Conservation (phyloP, 106 monocot species). For the Triglochin maritima region DNA sequence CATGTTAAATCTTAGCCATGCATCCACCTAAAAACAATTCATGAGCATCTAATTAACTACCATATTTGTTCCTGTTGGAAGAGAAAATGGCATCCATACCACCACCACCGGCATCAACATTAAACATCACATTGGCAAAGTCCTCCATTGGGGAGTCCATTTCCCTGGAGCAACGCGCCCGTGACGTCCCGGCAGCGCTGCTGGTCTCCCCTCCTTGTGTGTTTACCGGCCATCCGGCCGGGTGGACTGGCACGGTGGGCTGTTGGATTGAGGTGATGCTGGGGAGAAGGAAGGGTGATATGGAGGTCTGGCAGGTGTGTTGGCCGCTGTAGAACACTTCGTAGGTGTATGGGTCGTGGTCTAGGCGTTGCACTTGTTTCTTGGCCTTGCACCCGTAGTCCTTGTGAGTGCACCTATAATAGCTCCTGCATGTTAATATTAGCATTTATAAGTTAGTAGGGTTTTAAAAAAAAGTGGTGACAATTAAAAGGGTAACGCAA, state of each 20-base stretch:
- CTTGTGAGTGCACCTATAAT: slow-evolving; percentile 66
- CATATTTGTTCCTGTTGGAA: not conserved
- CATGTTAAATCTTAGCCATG: too few species aligned
- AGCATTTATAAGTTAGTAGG: too few species aligned
- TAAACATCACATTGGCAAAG: slow-evolving; percentile 52
- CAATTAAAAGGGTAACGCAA: too few species aligned
- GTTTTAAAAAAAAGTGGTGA: too few species aligned
- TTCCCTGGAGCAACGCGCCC: slow-evolving; percentile 9
- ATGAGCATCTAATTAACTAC: too few species aligned
- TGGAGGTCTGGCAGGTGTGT: slow-evolving; percentile 50
- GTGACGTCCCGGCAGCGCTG: not conserved
- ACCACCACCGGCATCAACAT: slow-evolving; percentile 24
- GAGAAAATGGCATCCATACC: slow-evolving; percentile 40
- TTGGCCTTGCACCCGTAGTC: slow-evolving; percentile 66
- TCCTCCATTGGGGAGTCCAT: slow-evolving; percentile 31
- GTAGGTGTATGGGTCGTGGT: slow-evolving; percentile 48
- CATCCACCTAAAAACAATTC: too few species aligned
- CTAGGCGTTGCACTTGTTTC: slow-evolving; percentile 59
- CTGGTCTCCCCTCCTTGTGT: not conserved
- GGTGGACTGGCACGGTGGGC: not conserved
- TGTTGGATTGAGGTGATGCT: not conserved
- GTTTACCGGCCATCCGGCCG: not conserved
- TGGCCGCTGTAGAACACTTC: slow-evolving; percentile 46
- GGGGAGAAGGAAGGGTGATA: not conserved
- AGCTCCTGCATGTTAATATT: not conserved